Conservation (phyloP, 2,329 filamentous ascomycete genomes). For the Tolypocladium ovalisporum region DNA sequence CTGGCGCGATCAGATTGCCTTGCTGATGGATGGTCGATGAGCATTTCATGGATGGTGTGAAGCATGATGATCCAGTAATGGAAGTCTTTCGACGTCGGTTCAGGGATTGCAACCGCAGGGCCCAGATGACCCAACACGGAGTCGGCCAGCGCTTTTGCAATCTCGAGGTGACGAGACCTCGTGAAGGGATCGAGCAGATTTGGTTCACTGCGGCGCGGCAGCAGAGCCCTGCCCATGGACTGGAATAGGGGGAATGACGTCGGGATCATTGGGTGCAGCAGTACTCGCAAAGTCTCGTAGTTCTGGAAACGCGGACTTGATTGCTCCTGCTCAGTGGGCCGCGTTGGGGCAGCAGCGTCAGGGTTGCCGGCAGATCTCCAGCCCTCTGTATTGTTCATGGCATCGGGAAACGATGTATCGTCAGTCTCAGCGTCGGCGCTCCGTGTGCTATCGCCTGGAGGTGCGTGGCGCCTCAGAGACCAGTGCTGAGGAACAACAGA, state of each 20-base stretch:
- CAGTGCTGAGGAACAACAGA: conserved; percentile 62
- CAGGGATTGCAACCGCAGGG: conserved; percentile 27
- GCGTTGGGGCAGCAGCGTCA: conserved; percentile 11
- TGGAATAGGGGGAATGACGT: conserved; percentile 81
- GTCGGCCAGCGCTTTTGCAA: conserved; percentile 58
- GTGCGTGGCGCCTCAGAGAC: conserved; percentile 28
- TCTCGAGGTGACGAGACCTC: conserved; percentile 40
- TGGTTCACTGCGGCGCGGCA: conserved; percentile 53
- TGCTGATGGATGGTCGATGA: conserved; percentile 54
- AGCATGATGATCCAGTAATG: conserved; percentile 77
- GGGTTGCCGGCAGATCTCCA: conserved; percentile 13
- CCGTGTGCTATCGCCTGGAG: conserved; percentile 10
- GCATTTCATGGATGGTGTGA: conserved; percentile 64
- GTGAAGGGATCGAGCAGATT: conserved; percentile 46
- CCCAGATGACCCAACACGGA: conserved; percentile 59
- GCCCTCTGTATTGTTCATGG: conserved; percentile 15
- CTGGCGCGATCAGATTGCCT: conserved; percentile 37
- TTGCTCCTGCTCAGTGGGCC: conserved; percentile 31
- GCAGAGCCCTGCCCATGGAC: conserved; percentile 68
- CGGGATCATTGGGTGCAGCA: conserved; percentile 69
- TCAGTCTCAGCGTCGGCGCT: conserved; percentile 15
- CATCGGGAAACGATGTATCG: conserved; percentile 20
- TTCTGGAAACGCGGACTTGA: conserved; percentile 51
- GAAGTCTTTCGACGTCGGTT: conserved; percentile 51
- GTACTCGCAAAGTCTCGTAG: conserved; percentile 61